phyloP scores from a whole-genome alignment of 345 rosid species.

The Stellera chamaejasme region DNA sequence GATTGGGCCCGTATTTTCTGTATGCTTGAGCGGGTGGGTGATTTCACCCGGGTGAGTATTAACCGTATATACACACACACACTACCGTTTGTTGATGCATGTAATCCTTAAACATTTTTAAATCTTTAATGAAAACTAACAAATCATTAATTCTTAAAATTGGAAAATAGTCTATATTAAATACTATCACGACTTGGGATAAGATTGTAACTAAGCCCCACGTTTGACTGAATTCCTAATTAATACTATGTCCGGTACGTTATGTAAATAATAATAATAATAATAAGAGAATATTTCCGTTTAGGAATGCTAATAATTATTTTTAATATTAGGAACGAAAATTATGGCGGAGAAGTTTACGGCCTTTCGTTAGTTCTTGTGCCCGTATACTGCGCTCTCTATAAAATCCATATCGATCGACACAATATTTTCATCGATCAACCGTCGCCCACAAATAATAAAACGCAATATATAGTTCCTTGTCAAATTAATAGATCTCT shows the following conservation, averaged over 20 bases:
- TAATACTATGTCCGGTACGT: conserved; percentile 19
- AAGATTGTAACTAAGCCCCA: conserved; percentile 7
- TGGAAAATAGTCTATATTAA: conserved; percentile 17
- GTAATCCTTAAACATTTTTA: too few species aligned
- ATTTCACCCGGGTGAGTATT: too few species aligned
- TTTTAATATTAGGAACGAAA: conserved; percentile 15
- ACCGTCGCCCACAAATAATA: neutral
- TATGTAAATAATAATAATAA: too few species aligned
- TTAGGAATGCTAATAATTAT: neutral
- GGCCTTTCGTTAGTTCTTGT: neutral
- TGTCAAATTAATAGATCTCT: neutral
- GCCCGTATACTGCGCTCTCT: neutral
- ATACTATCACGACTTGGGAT: conserved; percentile 26
- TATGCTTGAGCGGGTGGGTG: too few species aligned
- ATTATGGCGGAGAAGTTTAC: conserved; percentile 1
- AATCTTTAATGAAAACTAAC: too few species aligned
- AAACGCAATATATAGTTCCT: neutral
- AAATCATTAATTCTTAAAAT: neutral
- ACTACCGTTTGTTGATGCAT: too few species aligned
- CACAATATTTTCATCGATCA: too few species aligned
- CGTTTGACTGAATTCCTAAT: conserved; percentile 21
- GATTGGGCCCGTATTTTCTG: too few species aligned
- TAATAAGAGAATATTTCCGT: too few species aligned
- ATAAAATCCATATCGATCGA: neutral
- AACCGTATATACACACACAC: too few species aligned